These are phyloP conservation scores for Apiospora aurea DNA, from an alignment of 2,329 filamentous ascomycete genomes.

Conservation along the genomic window DNA sequence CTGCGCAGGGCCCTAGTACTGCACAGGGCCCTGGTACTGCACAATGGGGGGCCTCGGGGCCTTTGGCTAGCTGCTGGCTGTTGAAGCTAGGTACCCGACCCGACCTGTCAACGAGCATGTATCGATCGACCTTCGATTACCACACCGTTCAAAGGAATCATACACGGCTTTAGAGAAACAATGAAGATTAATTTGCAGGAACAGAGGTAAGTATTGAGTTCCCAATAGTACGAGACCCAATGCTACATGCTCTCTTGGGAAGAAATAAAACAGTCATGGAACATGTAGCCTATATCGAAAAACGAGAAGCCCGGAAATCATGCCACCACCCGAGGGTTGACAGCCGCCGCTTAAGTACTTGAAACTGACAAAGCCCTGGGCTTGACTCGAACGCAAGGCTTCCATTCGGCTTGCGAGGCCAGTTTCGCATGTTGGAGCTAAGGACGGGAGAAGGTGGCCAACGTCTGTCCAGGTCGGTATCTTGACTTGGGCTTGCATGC, in stretches of 20 bases:
- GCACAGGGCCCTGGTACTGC: too few relatives aligned
- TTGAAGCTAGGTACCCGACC: not conserved
- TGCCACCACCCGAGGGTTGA: not conserved
- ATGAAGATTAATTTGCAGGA: too few relatives aligned
- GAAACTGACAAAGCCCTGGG: not conserved
- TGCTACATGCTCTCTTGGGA: not conserved
- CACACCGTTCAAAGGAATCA: not conserved
- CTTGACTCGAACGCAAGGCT: conserved; percentile 1
- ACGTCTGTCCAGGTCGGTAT: not conserved
- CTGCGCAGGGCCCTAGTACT: too few relatives aligned
- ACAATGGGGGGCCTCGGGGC: too few relatives aligned
- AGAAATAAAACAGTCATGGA: not conserved
- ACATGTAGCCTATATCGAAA: not conserved
- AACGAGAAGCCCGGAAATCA: not conserved
- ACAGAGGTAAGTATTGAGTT: too few relatives aligned
- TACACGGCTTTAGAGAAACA: not conserved
- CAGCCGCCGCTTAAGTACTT: not conserved
- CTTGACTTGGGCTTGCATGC: not conserved
- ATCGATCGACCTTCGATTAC: not conserved
- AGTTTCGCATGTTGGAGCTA: conserved; percentile 1
- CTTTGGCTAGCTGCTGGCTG: not conserved
- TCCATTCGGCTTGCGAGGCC: conserved; percentile 5
- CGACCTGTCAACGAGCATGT: not conserved
- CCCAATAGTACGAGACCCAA: not conserved
- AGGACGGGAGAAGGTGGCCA: not conserved